Evolutionary conservation across 192 early-diverging fungal species (phyloP).

Genomic region (Jimgerdemannia lactiflua): DNA sequence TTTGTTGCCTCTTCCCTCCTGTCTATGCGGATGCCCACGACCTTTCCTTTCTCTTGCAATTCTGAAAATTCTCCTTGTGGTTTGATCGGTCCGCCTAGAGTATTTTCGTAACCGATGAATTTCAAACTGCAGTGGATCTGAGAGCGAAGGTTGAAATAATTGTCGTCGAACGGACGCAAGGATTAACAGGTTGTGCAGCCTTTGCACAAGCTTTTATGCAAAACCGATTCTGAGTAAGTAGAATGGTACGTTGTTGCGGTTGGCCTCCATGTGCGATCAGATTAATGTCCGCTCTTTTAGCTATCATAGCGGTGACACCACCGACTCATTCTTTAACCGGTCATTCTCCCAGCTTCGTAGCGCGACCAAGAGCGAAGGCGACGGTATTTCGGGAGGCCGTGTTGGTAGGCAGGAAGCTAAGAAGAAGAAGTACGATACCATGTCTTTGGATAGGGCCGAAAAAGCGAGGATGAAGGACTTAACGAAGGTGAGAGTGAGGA

Average conservation of each 20-base stretch:
- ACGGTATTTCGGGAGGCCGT: slow-evolving; percentile 11
- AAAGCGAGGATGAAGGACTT: slow-evolving; percentile 61
- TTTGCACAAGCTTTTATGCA: slow-evolving; percentile 76
- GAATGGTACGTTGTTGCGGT: slow-evolving; percentile 38
- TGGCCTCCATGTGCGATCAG: too few species aligned
- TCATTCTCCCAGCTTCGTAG: slow-evolving; percentile 46
- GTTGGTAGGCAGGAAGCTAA: slow-evolving; percentile 34
- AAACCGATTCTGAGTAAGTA: slow-evolving; percentile 56
- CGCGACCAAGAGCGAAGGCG: slow-evolving; percentile 48
- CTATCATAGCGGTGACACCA: background rate
- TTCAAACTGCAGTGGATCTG: too few species aligned
- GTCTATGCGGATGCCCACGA: too few species aligned
- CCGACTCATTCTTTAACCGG: too few species aligned
- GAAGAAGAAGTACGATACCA: slow-evolving; percentile 69
- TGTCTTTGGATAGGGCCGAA: slow-evolving; percentile 65
- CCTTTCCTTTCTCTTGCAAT: too few species aligned
- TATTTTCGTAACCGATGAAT: too few species aligned
- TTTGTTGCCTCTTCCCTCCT: too few species aligned
- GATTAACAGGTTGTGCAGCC: too few species aligned
- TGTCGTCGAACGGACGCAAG: too few species aligned
- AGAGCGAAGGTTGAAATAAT: too few species aligned
- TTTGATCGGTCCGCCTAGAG: too few species aligned
- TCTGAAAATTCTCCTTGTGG: too few species aligned
- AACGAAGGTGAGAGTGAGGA: slow-evolving; percentile 49
- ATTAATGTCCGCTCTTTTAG: background rate